These are phyloP conservation scores for Coleophoma eucalyptorum DNA, from an alignment of 2,329 filamentous ascomycete species.

Conservation along the genomic window DNA sequence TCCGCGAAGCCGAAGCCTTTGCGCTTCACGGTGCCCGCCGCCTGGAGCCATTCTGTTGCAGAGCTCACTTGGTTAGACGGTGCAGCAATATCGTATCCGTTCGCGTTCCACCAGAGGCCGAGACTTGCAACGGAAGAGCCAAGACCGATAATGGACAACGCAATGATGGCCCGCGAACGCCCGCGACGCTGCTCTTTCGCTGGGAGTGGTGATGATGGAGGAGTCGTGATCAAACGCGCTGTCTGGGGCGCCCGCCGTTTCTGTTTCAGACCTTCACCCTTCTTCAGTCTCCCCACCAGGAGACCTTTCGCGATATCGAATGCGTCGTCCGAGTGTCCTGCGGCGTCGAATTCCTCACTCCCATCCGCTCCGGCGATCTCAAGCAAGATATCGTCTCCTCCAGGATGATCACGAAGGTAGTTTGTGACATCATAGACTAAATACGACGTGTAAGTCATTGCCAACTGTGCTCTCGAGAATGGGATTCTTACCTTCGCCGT, in stretches of 20 bases:
- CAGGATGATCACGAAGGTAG: constrained; percentile 59
- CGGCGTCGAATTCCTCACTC: constrained; percentile 77
- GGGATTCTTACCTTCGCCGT: constrained; percentile 35
- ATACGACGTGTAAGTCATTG: neutral
- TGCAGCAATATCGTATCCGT: neutral
- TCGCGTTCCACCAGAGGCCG: neutral
- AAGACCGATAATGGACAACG: too few species aligned
- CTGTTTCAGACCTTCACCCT: neutral
- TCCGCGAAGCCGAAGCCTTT: neutral
- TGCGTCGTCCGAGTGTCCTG: constrained; percentile 60
- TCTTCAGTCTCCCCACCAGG: constrained; percentile 43
- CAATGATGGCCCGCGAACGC: too few species aligned
- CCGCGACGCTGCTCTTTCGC: neutral
- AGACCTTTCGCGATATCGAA: constrained; percentile 51
- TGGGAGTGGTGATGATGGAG: neutral
- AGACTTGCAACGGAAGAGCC: neutral
- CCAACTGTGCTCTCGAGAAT: neutral
- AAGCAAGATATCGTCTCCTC: constrained; percentile 73
- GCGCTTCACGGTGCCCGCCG: too few species aligned
- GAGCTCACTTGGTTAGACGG: neutral
- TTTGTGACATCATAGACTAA: constrained; percentile 55
- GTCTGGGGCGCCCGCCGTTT: neutral
- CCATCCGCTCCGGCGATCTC: constrained; percentile 77
- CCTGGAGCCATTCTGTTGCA: neutral
- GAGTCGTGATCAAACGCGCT: neutral